Evolutionary conservation across 2,329 filamentous ascomycete genomes (phyloP).

Genomic region (Alternaria sp.): DNA sequence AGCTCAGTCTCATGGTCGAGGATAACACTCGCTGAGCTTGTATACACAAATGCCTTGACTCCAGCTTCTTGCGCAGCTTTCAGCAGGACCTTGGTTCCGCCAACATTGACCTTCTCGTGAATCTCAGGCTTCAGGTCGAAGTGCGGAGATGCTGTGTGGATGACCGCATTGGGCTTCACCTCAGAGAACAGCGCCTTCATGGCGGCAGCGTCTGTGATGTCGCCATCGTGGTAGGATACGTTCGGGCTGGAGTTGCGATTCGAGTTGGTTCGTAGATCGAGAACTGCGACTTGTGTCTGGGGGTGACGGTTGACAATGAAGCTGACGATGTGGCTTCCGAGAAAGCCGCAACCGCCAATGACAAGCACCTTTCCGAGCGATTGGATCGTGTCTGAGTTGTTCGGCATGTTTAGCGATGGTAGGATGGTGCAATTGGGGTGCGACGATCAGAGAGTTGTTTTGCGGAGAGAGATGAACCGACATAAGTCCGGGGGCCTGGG

Average conservation of each 20-base stretch:
- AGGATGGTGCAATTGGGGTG: constrained; percentile 18
- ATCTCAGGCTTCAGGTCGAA: constrained; percentile 50
- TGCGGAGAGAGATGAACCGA: constrained; percentile 28
- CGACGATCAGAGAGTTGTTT: constrained; percentile 16
- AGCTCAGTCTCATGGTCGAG: constrained; percentile 56
- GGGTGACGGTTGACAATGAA: constrained; percentile 54
- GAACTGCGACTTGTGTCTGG: constrained; percentile 55
- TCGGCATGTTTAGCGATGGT: constrained; percentile 27
- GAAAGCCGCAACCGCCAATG: constrained; percentile 61
- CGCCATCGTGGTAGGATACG: constrained; percentile 60
- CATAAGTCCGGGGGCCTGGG: constrained; percentile 12
- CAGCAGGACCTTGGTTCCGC: constrained; percentile 60
- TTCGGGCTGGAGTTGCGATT: constrained; percentile 52
- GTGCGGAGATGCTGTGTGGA: constrained; percentile 61
- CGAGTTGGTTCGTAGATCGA: constrained; percentile 56
- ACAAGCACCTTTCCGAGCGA: constrained; percentile 58
- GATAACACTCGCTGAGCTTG: constrained; percentile 60
- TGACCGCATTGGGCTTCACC: constrained; percentile 57
- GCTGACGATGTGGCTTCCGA: constrained; percentile 61
- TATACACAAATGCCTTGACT: constrained; percentile 63
- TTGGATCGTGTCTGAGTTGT: constrained; percentile 23
- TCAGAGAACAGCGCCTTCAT: constrained; percentile 54
- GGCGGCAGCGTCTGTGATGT: constrained; percentile 57
- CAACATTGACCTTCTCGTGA: constrained; percentile 61
- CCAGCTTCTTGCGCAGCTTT: constrained; percentile 57